Percentiles rank a stretch among this genome's conserved stretches.
Evolutionary conservation across 345 rosid genomes (phyloP).

Genomic region (Salix brachista): DNA sequence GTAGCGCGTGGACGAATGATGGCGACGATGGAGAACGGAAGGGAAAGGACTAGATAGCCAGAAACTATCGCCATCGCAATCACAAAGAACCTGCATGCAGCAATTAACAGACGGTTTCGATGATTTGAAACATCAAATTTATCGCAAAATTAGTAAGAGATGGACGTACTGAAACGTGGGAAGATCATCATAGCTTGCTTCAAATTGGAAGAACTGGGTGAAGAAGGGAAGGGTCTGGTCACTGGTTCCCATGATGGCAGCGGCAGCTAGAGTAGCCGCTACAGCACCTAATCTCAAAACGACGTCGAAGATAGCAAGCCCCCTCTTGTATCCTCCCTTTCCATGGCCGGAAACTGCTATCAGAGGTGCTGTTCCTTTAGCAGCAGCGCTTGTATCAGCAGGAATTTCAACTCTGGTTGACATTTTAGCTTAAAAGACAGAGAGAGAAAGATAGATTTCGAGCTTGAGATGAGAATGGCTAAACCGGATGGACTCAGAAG

Average conservation of each 20-base stretch:
- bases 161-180: conserved; percentile 55
- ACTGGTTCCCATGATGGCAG: conserved; percentile 61
- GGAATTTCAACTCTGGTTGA: conserved; percentile 8
- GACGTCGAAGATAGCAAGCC: conserved; percentile 66
- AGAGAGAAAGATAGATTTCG: background rate
- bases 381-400: conserved; percentile 16
- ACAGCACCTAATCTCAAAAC: conserved; percentile 61
- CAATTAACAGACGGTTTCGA: background rate
- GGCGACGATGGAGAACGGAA: conserved; percentile 66
- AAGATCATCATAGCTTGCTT: conserved; percentile 75
- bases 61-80: conserved; percentile 57
- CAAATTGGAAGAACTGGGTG: conserved; percentile 83
- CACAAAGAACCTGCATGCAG: conserved; percentile 72
- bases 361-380: conserved; percentile 22
- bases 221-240: conserved; percentile 78
- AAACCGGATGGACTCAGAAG: background rate
- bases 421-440: background rate
- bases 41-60: conserved; percentile 70
- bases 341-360: background rate
- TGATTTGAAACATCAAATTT: background rate
- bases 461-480: background rate
- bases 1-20: conserved; percentile 70
- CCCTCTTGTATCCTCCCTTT: conserved; percentile 45
- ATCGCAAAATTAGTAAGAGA: background rate
- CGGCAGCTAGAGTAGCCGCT: conserved; percentile 43